Evolutionary conservation across 2,329 filamentous ascomycete genomes (phyloP), one percentile per base, ranked within the genome.

Genomic region (Xylariales sp.): DNA sequence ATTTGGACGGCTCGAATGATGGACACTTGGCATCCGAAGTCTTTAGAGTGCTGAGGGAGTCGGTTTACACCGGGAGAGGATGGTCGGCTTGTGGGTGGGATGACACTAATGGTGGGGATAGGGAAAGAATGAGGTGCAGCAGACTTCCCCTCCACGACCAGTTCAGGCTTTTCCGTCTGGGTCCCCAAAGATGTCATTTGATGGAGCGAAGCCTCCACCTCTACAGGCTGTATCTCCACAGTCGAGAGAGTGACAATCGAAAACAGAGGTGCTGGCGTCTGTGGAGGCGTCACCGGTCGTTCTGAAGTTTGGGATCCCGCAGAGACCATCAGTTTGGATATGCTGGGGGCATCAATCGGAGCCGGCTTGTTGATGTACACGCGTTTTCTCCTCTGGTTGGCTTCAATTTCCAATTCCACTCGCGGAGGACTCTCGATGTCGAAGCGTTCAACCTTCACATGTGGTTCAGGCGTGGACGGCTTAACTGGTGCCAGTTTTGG

Each of bases 71-170:
- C 77, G 2, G 88, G 88, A 3, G 88, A 89, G 5, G 82, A 71
- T n/a, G 91, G 89, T 33, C 85, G 78, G 39, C 88, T 95, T 4
- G 75, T 80, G 1, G 93, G 91, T 21, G 93, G 93, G 50, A 95
- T 86, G 36, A 98, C 88, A 40, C 88, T 85, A 55, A 98, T 98
- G 51, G 83, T 86, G 1, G 91, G 91, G 44, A 96, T 85, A 5
- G 48, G 33, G 17, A 47, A 54, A n/a, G n/a, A n/a, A n/a, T n/a
- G n/a, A n/a, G n/a, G n/a, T 7, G 51, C 57, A 7, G 59, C 51
- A 4, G 61, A 53, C 13, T 23, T 17, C 13, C 18, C 14, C 20
- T 46, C 40, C 40, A 51, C 44, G 33, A 49, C 38, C n/a, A 59
- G 40, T 42, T 34, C 41, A 6, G 38, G n/a, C 5, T 21, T 39